Evolutionary conservation across 1,284 basidiomycete genomes (phyloP).

Genomic region (Lentinula novae-zelandiae): DNA sequence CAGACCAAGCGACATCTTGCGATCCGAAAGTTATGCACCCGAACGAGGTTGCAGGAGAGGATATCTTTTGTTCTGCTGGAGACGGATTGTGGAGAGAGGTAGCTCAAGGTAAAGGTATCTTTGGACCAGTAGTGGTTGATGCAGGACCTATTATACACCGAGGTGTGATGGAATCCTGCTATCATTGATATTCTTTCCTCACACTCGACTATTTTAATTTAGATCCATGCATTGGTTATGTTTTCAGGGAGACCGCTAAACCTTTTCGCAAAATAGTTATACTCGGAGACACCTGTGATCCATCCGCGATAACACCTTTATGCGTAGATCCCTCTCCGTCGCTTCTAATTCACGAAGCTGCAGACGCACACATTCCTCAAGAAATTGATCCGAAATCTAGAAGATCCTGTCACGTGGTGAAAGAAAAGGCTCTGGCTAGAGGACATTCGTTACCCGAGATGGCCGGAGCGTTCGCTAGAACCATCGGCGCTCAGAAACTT

Average conservation of each 20-base stretch:
- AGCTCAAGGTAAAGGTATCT: constrained; percentile 28
- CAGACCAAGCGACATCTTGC: constrained; percentile 50
- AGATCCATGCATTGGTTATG: constrained; percentile 85
- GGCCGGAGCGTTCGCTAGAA: constrained; percentile 77
- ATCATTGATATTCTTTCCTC: constrained; percentile 2
- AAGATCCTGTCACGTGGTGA: constrained; percentile 46
- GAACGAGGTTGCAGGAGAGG: constrained; percentile 66
- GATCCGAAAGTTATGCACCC: constrained; percentile 49
- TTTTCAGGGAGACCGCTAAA: constrained; percentile 62
- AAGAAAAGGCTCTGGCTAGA: constrained; percentile 52
- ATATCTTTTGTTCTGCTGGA: constrained; percentile 51
- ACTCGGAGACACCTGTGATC: constrained; percentile 67
- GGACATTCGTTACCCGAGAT: constrained; percentile 85
- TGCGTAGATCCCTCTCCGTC: constrained; percentile 43
- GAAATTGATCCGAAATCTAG: constrained; percentile 46
- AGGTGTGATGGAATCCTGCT: constrained; percentile 42
- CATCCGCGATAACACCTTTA: constrained; percentile 53
- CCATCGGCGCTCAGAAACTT: constrained; percentile 60
- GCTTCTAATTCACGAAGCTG: constrained; percentile 80
- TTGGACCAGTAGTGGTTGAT: constrained; percentile 55
- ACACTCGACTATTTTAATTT: constrained; percentile 1
- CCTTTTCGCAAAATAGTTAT: constrained; percentile 48
- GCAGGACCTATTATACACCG: constrained; percentile 82
- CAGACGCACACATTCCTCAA: constrained; percentile 73
- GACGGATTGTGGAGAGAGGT: constrained; percentile 75